Percentiles rank a stretch among this genome's conserved stretches.
Evolutionary conservation across 106 monocot genomes (phyloP).

Genomic region (Vanilla planifolia): DNA sequence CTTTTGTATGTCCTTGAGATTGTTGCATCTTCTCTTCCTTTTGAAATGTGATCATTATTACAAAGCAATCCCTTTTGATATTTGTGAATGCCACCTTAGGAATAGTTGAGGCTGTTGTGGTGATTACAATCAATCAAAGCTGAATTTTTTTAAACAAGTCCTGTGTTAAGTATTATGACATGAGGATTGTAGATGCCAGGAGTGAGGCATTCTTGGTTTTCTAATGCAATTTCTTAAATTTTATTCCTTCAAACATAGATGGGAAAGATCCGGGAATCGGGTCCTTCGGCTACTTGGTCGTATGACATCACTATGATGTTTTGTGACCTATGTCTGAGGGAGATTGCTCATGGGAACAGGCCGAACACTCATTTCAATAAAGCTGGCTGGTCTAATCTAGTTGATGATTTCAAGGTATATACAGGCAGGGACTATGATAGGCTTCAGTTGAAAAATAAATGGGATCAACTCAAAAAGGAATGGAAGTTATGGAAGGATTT

Average conservation of each 20-base stretch:
- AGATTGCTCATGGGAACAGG: slow-evolving; percentile 14
- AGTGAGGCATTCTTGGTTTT: no score
- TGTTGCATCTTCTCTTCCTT: no score
- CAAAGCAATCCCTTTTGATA: no score
- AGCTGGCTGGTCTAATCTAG: slow-evolving; percentile 14
- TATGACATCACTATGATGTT: slow-evolving; percentile 5
- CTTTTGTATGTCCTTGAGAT: no score
- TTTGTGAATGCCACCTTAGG: no score
- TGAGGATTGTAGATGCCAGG: no score
- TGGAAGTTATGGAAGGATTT: slow-evolving; percentile 23
- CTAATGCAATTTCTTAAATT: no score
- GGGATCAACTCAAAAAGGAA: slow-evolving; percentile 17
- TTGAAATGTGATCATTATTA: no score
- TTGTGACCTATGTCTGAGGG: slow-evolving; percentile 21
- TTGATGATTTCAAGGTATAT: slow-evolving; percentile 9
- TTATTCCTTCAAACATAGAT: neutral
- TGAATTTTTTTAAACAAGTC: no score
- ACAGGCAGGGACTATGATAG: slow-evolving; percentile 12
- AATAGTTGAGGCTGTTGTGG: no score
- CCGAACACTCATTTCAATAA: slow-evolving; percentile 14
- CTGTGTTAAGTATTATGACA: no score
- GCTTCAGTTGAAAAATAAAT: slow-evolving; percentile 17
- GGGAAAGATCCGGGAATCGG: slow-evolving; percentile 4
- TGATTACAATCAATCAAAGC: no score
- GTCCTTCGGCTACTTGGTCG: slow-evolving; percentile 5